phyloP scores from a whole-genome alignment of 2,329 filamentous ascomycete species.

The Fusarium sp. region DNA sequence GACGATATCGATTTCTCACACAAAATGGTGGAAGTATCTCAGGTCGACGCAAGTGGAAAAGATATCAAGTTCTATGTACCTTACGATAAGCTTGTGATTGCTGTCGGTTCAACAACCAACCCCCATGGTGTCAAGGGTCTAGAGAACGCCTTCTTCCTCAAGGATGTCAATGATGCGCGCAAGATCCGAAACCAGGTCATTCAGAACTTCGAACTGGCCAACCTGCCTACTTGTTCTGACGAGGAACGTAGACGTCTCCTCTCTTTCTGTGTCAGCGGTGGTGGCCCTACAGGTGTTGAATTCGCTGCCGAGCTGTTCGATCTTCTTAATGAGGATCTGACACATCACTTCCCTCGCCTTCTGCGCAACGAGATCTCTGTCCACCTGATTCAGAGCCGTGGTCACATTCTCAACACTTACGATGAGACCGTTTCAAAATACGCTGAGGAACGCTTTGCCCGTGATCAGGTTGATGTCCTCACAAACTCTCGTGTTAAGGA shows the following conservation, averaged over 20 bases:
- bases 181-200: conserved; percentile 90
- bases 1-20: conserved; percentile 92
- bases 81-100: conserved; percentile 96
- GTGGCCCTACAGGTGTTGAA: conserved; percentile 78
- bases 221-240: conserved; percentile 90
- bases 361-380: conserved; percentile 98
- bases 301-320: conserved; percentile 98
- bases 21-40: conserved; percentile 89
- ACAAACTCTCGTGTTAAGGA: conserved; percentile 95
- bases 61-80: conserved; percentile 89
- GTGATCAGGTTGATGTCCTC: conserved; percentile 90
- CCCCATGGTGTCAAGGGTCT: conserved; percentile 95
- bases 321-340: conserved; percentile 94
- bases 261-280: conserved; percentile 96
- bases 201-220: conserved; percentile 89
- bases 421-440: conserved; percentile 94
- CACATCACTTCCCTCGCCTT: conserved; percentile 84
- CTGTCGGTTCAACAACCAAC: conserved; percentile 92
- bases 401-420: conserved; percentile 97
- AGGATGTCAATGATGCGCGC: conserved; percentile 93
- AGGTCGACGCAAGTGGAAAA: conserved; percentile 77
- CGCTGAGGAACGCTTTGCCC: conserved; percentile 89
- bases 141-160: conserved; percentile 93
- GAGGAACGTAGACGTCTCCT: conserved; percentile 87
- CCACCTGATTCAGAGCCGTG: conserved; percentile 93